Percentiles rank a stretch among this genome's conserved stretches.
phyloP scores from a whole-genome alignment of 441 rosid species.

The Corymbia calophylla region DNA sequence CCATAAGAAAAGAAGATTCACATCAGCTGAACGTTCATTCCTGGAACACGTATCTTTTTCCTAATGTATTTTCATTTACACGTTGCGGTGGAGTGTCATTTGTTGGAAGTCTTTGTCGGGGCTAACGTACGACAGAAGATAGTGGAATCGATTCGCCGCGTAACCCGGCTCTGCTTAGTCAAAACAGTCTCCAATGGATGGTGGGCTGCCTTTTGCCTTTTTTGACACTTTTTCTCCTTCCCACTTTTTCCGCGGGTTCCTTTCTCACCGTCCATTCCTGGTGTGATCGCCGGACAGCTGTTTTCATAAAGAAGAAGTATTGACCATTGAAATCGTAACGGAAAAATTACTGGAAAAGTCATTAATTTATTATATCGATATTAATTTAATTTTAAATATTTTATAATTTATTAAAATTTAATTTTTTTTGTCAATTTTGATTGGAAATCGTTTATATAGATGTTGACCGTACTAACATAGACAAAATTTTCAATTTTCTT shows the following conservation, averaged over 20 bases:
- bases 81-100: not conserved
- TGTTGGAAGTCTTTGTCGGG: not conserved
- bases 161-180: slow-evolving; percentile 19
- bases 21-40: not conserved
- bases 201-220: not conserved
- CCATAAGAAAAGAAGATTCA: not conserved
- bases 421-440: accelerated
- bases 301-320: not conserved
- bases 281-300: not conserved
- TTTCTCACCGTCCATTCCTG: not conserved
- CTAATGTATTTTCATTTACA: not conserved
- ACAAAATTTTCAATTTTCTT: not conserved
- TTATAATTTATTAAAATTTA: not conserved
- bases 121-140: not conserved
- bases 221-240: not conserved
- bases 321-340: not conserved
- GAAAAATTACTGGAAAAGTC: not conserved
- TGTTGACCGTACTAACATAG: accelerated
- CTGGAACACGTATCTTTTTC: not conserved
- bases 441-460: accelerated
- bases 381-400: accelerated
- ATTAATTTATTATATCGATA: accelerated
- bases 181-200: not conserved
- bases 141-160: slow-evolving; percentile 33
- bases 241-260: not conserved